phyloP scores from a whole-genome alignment of 441 rosid species.

The Bocquillonia castaneifolia region DNA sequence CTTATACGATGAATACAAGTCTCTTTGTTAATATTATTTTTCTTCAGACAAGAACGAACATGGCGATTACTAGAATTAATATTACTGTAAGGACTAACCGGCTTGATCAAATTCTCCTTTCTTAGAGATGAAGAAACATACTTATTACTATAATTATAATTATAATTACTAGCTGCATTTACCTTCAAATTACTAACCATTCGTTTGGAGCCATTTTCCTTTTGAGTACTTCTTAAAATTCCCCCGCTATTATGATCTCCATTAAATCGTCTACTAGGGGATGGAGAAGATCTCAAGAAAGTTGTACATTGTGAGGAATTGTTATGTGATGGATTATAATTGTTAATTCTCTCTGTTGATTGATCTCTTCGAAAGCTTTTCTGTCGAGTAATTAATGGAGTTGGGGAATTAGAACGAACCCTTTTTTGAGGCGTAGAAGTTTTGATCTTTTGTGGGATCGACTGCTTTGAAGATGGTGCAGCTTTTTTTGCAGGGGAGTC shows the following conservation, averaged over 20 bases:
- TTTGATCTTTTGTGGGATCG: slow-evolving; percentile 17
- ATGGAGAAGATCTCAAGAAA: slow-evolving; percentile 62
- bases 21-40: slow-evolving; percentile 35
- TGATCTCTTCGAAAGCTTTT: slow-evolving; percentile 68
- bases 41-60: slow-evolving; percentile 30
- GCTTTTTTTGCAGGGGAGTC: slow-evolving; percentile 30
- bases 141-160: no score
- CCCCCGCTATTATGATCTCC: slow-evolving; percentile 29
- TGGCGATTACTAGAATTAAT: background rate
- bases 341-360: slow-evolving; percentile 23
- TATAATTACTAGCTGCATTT: slow-evolving; percentile 8
- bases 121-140: slow-evolving; percentile 32
- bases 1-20: slow-evolving; percentile 47
- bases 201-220: slow-evolving; percentile 30
- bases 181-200: slow-evolving; percentile 26
- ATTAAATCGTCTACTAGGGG: slow-evolving; percentile 57
- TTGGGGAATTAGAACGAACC: slow-evolving; percentile 60
- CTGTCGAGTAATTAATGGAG: slow-evolving; percentile 37
- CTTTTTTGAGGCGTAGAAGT: slow-evolving; percentile 46
- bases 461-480: slow-evolving; percentile 21
- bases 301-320: slow-evolving; percentile 20
- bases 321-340: background rate
- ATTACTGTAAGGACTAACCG: slow-evolving; percentile 23
- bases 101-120: slow-evolving; percentile 30
- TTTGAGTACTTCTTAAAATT: slow-evolving; percentile 23